Percentiles rank a stretch among this genome's conserved stretches.
phyloP scores from a whole-genome alignment of 2,329 filamentous ascomycete genomes.

The Ophiostoma sp. region DNA sequence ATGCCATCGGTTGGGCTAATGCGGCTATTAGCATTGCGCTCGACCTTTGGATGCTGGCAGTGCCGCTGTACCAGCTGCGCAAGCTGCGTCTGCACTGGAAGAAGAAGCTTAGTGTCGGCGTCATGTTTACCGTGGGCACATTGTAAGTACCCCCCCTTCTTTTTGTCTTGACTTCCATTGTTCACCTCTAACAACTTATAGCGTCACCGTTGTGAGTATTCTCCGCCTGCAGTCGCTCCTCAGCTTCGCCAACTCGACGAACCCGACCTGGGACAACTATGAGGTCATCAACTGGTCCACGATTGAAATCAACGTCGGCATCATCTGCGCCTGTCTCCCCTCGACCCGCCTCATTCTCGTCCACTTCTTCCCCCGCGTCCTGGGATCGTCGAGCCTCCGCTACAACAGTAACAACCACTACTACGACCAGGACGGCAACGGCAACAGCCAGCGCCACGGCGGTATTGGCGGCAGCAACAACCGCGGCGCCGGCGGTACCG shows the following conservation, averaged over 20 bases:
- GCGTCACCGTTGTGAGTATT: constrained; percentile 39
- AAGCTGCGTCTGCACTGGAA: constrained; percentile 46
- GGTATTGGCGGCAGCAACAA: not conserved
- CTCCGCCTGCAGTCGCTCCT: constrained; percentile 37
- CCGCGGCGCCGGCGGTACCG: not conserved
- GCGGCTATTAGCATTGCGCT: constrained; percentile 54
- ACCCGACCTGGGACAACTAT: constrained; percentile 38
- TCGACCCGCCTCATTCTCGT: constrained; percentile 36
- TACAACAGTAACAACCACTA: constrained; percentile 24
- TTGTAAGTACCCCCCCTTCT: constrained; percentile 33
- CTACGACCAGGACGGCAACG: constrained; percentile 4
- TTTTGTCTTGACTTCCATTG: not conserved
- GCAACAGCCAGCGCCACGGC: not conserved
- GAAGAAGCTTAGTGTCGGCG: constrained; percentile 48
- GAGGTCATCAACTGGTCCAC: constrained; percentile 39
- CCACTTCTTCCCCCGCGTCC: constrained; percentile 34
- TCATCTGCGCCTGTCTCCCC: constrained; percentile 41
- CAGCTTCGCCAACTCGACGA: constrained; percentile 35
- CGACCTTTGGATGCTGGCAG: constrained; percentile 53
- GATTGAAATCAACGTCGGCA: constrained; percentile 40
- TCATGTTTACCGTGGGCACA: constrained; percentile 52
- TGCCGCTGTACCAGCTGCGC: constrained; percentile 50
- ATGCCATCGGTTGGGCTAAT: constrained; percentile 51
- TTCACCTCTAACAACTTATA: constrained; percentile 1
- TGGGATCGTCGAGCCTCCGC: constrained; percentile 23